These are phyloP conservation scores for Arabidopsis suecica DNA, from an alignment of 345 rosid genomes.

Conservation along the genomic window DNA sequence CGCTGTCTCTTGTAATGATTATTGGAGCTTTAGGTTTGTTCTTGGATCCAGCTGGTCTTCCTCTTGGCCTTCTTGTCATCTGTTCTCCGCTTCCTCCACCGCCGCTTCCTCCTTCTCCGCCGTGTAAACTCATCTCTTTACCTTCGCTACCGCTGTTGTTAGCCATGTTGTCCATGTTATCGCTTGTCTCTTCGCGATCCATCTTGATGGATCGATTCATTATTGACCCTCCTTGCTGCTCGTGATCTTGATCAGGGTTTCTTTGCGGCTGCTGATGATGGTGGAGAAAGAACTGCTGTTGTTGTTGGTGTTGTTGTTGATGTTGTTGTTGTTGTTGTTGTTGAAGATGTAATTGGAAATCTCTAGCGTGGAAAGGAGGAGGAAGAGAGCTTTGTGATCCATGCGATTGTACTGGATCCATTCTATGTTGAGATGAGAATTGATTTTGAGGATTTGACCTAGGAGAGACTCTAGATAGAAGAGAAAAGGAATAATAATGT, in stretches of 20 bases:
- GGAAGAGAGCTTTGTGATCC: conserved; percentile 77
- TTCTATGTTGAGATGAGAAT: conserved; percentile 27
- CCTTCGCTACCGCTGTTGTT: conserved; percentile 54
- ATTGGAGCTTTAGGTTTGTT: conserved; percentile 95
- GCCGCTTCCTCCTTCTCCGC: conserved; percentile 37
- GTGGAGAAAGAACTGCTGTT: conserved; percentile 44
- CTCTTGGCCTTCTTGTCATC: conserved; percentile 75
- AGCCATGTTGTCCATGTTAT: conserved; percentile 46
- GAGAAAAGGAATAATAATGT: conserved; percentile 20
- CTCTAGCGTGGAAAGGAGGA: conserved; percentile 90
- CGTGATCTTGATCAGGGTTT: conserved; percentile 61
- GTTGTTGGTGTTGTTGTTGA: conserved; percentile 41
- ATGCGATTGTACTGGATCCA: conserved; percentile 89
- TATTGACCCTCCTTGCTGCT: conserved; percentile 66
- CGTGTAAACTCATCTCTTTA: conserved; percentile 48
- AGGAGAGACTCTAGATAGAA: conserved; percentile 23
- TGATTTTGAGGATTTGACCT: conserved; percentile 32
- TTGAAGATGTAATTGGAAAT: conserved; percentile 83
- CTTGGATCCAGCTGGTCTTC: conserved; percentile 95
- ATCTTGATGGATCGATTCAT: conserved; percentile 55
- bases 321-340: conserved; percentile 49
- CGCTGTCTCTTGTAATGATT: conserved; percentile 92
- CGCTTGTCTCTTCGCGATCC: conserved; percentile 56
- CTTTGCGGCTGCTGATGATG: conserved; percentile 63
- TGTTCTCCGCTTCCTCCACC: conserved; percentile 61